Evolutionary conservation across 257 asterid species (phyloP).

Genomic region (Salvia rosmarinus): DNA sequence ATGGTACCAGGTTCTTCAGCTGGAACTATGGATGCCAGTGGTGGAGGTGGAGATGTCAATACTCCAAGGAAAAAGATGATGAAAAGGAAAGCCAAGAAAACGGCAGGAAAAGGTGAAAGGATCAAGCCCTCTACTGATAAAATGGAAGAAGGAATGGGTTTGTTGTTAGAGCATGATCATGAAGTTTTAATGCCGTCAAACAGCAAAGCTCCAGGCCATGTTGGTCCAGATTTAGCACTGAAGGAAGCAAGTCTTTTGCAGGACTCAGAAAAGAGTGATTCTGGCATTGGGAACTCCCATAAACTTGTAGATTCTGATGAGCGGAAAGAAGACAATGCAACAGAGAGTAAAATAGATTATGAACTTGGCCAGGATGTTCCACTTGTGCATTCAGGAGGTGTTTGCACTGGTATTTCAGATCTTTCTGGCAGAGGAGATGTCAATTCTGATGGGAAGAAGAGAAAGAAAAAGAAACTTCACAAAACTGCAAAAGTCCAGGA

Average conservation of each 20-base stretch:
- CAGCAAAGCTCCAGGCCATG: constrained; percentile 28
- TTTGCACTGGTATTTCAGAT: constrained; percentile 31
- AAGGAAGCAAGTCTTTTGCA: constrained; percentile 18
- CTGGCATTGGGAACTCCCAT: background rate
- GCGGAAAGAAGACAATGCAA: background rate
- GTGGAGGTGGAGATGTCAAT: constrained; percentile 36
- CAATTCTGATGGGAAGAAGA: constrained; percentile 41
- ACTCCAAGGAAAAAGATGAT: constrained; percentile 43
- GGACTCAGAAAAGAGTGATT: constrained; percentile 31
- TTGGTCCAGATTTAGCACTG: constrained; percentile 26
- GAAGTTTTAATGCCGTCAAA: constrained; percentile 31
- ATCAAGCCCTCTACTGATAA: constrained; percentile 24
- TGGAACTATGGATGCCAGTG: constrained; percentile 23
- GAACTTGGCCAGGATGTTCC: constrained; percentile 34
- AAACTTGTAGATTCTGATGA: constrained; percentile 8
- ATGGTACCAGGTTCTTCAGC: constrained; percentile 38
- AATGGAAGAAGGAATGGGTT: constrained; percentile 28
- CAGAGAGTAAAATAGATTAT: constrained; percentile 27
- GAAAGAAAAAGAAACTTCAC: constrained; percentile 47
- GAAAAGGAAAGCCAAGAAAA: constrained; percentile 44
- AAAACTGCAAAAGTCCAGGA: constrained; percentile 39
- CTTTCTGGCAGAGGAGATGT: constrained; percentile 36
- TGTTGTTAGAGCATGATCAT: constrained; percentile 29
- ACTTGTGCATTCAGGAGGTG: constrained; percentile 29
- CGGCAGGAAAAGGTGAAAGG: constrained; percentile 36